Base-by-base conservation (phyloP, 1,284 basidiomycete genomes). In the Trametes polyzona region DNA sequence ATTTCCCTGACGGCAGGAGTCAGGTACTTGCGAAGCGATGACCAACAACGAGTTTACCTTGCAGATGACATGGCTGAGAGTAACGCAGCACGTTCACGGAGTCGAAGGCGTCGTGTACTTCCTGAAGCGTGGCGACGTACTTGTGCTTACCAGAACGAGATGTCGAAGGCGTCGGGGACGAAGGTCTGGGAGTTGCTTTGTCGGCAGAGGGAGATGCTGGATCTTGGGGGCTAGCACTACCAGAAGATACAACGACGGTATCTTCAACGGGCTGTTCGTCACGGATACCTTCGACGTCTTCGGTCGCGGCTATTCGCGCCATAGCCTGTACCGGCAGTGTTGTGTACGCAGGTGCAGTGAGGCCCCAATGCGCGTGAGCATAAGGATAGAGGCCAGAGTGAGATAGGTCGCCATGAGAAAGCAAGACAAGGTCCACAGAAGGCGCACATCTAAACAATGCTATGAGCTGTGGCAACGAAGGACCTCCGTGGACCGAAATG, bases 291-390 rank as follows among this genome's bases (percentile, higher is more conserved):
- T 95, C 92, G 0, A 88, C 80, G 63, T 96, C 93, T 69, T 96
- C 91, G 2, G 88, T 82, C 5, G 88, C 88, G 26, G 94, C 93
- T 44, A 98, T 92, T 30, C 94, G 83, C 2, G 93, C 96, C 92
- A 96, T 98, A 54, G 96, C 95, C 65, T 97, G 94, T 0, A 97
- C 95, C 21, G 97, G 96, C 44, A 99, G 83, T 0, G 96, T 97
- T 0, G 93, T 92, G 72, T 98, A 99, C n/a, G 95, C 88, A 9
- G 95, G 95, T 39, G 95, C 96, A 49, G 84, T 89, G 36, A 99
- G 81, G 17, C 90, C 91, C 86, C 95, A 95, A 67, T 86, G 82
- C 5, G 95, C 83, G 66, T 93, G 83, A 0, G 96, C 95, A 71
- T 94, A 98, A 6, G 96, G 86, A 71, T 94, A 97, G 17, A 99